Evolutionary conservation across 805 yeast genomes (phyloP).

Genomic region (Saccharomycopsis fibuligera): DNA sequence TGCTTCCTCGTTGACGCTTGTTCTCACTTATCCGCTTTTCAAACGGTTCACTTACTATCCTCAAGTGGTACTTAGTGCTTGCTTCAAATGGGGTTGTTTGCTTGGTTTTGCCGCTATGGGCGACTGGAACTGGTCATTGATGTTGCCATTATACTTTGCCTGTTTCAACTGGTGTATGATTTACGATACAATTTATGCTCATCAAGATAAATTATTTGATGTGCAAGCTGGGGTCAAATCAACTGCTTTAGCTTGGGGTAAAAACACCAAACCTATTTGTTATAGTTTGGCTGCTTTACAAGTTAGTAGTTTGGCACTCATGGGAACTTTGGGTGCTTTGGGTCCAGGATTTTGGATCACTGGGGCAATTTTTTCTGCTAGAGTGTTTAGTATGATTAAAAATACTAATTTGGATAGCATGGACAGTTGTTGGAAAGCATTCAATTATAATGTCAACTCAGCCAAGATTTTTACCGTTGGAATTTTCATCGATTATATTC

Average conservation of each 20-base stretch:
- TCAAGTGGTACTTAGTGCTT: constrained; percentile 70
- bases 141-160: constrained; percentile 70
- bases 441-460: constrained; percentile 69
- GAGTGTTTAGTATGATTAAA: constrained; percentile 62
- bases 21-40: constrained; percentile 85
- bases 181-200: constrained; percentile 95
- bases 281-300: constrained; percentile 63
- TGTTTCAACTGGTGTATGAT: constrained; percentile 90
- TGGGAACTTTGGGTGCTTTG: constrained; percentile 59
- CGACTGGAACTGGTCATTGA: constrained; percentile 66
- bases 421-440: constrained; percentile 74
- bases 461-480: constrained; percentile 66
- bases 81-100: constrained; percentile 92
- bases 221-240: constrained; percentile 87
- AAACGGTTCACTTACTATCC: constrained; percentile 96
- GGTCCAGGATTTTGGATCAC: constrained; percentile 80
- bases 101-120: constrained; percentile 97
- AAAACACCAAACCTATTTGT: constrained; percentile 62
- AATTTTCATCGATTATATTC: constrained; percentile 56
- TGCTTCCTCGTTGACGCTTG: constrained; percentile 70
- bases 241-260: constrained; percentile 94
- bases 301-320: constrained; percentile 50
- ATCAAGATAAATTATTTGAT: constrained; percentile 90
- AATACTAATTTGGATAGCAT: constrained; percentile 78
- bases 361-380: constrained; percentile 58